Evolutionary conservation across 495 filamentous ascomycete species (phyloP), one percentile per base, ranked within the genome.

Genomic region (Tuber calosporum): DNA sequence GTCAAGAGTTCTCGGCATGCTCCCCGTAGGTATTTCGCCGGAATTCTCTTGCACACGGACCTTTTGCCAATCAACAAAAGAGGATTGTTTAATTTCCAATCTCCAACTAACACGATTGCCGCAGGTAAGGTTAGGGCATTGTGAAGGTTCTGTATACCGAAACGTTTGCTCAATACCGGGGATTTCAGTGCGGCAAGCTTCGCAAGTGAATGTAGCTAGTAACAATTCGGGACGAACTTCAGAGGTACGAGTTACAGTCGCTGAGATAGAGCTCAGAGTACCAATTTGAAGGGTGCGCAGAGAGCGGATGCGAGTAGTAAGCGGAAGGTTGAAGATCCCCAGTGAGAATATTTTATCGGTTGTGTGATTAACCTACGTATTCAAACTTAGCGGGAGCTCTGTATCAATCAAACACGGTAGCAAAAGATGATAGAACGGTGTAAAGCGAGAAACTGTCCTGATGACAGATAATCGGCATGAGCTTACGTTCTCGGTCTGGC

Each of bases 61-160:
- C 82, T 98, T 98, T 77, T 99, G 95, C 95, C 95, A 99, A 83
- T 99, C 95, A 34, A 98, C 91, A 80, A 99, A 99, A 3, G 94
- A 97, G 81, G 93, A 97, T 82, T 97, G 95, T 66, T 93, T 88
- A 81, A 99, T 98, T 78, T 99, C 94, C 7, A 99, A 85, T 37
- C 93, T 89, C 95, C 95, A 99, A 30, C 91, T 93, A 68, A 87
- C 83, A 38, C 94, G 90, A 84, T 99, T 99, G 72, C 88, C 88
- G 81, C 95, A 99, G n/a, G 87, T 89, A n/a, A 86, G 76, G 78
- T 97, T 98, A 0, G 95, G 95, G 79, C 95, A 99, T 84, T 97
- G 93, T 4, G 93, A 91, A 19, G 95, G 95, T 80, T 99, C 95
- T 4, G 93, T 97, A 83, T 97, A 99, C 74, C 92, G 89, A 84